Conservation (phyloP, 495 filamentous ascomycete genomes). For the Annulohypoxylon stygium region DNA sequence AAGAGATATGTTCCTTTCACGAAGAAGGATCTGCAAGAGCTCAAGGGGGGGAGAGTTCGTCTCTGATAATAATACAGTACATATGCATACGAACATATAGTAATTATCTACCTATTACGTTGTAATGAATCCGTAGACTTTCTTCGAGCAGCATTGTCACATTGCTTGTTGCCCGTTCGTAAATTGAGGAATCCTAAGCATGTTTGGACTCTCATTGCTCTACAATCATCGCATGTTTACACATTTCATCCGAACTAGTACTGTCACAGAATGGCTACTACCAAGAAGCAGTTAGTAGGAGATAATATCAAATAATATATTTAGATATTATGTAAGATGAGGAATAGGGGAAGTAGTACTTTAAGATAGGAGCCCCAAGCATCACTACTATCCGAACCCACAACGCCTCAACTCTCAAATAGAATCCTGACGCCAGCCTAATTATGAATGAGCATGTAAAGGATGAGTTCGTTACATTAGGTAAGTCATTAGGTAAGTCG, state of each 20-base stretch:
- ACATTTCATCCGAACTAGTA: no score
- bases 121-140: conserved; percentile 2
- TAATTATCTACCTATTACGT: not conserved
- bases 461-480: not conserved
- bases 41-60: conserved; percentile 62
- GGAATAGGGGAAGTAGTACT: no score
- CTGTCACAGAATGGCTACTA: no score
- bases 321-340: no score
- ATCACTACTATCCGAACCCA: not conserved
- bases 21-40: conserved; percentile 66
- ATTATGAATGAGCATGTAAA: not conserved
- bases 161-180: no score
- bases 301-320: no score
- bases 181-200: no score
- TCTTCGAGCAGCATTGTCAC: no score
- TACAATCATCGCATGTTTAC: no score
- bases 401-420: not conserved
- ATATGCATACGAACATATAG: not conserved
- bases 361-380: no score
- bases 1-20: conserved; percentile 69
- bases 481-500: not conserved
- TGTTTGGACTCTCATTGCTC: no score
- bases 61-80: not conserved
- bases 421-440: not conserved
- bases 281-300: no score